Conservation (phyloP, 1,284 basidiomycete genomes). For the Cutaneotrichosporon cyanovorans region DNA sequence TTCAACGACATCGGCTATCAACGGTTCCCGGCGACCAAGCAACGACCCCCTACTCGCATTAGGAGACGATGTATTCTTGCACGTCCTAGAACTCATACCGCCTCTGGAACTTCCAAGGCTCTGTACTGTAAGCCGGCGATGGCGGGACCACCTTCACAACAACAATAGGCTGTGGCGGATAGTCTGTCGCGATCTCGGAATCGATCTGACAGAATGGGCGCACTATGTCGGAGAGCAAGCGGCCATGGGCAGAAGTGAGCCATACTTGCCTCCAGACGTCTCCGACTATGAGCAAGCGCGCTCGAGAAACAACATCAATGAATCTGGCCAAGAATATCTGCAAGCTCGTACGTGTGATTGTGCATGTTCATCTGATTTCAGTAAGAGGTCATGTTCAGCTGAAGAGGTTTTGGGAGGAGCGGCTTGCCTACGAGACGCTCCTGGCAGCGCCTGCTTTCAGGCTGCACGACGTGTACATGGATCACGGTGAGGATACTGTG, state of each 20-base stretch:
- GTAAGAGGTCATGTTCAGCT: not conserved
- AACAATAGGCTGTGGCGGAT: slow-evolving; percentile 17
- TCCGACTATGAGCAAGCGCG: not conserved
- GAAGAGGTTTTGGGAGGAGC: not conserved
- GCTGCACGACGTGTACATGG: slow-evolving; percentile 1
- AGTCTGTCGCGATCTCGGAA: slow-evolving; percentile 12
- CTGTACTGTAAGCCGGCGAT: slow-evolving; percentile 17
- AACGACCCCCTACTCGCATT: slow-evolving; percentile 29
- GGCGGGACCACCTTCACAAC: slow-evolving; percentile 19
- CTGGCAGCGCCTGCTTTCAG: slow-evolving; percentile 4
- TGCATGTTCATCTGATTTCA: not conserved
- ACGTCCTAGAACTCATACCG: slow-evolving; percentile 22
- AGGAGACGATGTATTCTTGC: slow-evolving; percentile 28
- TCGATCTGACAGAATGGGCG: slow-evolving; percentile 13
- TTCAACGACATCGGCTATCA: no score
- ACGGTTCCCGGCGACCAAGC: no score
- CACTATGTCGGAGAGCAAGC: not conserved
- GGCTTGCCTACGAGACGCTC: slow-evolving; percentile 3
- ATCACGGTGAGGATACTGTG: slow-evolving; percentile 3
- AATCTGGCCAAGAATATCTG: no score
- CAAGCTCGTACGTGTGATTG: no score
- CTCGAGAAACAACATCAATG: not conserved
- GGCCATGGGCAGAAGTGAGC: not conserved
- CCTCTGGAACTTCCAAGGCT: slow-evolving; percentile 13
- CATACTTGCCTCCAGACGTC: not conserved